Conservation (phyloP, 441 rosid species). For the Syzygium malaccense region DNA sequence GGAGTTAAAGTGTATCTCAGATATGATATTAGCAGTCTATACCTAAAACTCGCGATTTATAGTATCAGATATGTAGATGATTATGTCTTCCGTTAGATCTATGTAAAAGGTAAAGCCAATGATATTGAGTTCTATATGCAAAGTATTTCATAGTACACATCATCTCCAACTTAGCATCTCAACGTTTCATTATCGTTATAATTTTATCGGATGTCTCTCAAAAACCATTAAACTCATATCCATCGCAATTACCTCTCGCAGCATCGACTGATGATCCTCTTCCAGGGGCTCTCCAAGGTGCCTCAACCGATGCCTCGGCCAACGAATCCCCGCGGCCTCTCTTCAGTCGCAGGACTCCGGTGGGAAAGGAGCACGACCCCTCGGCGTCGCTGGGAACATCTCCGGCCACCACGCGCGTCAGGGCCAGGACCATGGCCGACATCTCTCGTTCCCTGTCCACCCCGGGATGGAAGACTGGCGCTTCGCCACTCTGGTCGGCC, state of each 20-base stretch:
- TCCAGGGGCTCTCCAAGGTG: background rate
- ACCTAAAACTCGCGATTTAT: background rate
- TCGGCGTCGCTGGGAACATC: conserved; percentile 6
- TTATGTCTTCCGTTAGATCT: background rate
- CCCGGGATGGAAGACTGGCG: conserved; percentile 5
- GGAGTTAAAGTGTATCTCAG: background rate
- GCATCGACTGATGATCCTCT: background rate
- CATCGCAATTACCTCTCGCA: background rate
- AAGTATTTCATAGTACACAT: background rate
- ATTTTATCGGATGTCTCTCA: background rate
- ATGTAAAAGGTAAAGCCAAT: background rate
- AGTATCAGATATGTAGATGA: background rate
- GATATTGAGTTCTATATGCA: background rate
- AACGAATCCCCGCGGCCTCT: background rate
- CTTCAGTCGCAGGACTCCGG: background rate
- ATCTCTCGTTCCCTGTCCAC: conserved; percentile 32
- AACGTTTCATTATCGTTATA: background rate
- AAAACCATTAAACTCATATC: background rate
- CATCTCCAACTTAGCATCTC: background rate
- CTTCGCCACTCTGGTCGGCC: conserved; percentile 17
- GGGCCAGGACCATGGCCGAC: conserved; percentile 48
- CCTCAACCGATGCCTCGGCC: background rate
- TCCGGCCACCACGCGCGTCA: conserved; percentile 51
- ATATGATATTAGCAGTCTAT: background rate
- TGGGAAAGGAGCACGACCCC: background rate